Percentiles rank a stretch among this genome's conserved stretches.
These are phyloP conservation scores for Lichtheimia hyalospora DNA, from an alignment of 371 early-diverging fungal genomes.

Conservation along the genomic window DNA sequence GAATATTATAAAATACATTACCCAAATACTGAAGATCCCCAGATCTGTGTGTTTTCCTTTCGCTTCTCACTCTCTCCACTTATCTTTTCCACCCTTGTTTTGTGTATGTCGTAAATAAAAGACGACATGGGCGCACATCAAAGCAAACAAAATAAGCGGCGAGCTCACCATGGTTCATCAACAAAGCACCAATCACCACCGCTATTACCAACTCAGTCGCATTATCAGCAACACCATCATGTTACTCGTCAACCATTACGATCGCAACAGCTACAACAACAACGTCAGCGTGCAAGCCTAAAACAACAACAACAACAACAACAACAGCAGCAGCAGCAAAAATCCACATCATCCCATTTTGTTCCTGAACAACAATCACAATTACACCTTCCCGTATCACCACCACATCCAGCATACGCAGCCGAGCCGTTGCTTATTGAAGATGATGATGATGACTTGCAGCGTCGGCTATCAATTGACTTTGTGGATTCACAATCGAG, in stretches of 20 bases:
- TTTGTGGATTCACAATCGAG: slow-evolving; percentile 3
- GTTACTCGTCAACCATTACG: neutral
- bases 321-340: too few species aligned
- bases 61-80: slow-evolving; percentile 1
- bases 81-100: neutral
- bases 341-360: too few species aligned
- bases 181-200: slow-evolving; percentile 2
- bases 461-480: slow-evolving; percentile 9
- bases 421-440: neutral
- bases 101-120: too few species aligned
- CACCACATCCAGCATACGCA: neutral
- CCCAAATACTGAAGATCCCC: too few species aligned
- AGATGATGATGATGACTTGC: neutral
- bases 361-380: neutral
- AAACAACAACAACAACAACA: too few species aligned
- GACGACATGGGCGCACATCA: slow-evolving; percentile 15
- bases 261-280: slow-evolving; percentile 8
- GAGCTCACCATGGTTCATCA: neutral
- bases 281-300: neutral
- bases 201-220: neutral
- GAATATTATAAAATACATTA: too few species aligned
- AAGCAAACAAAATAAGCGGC: slow-evolving; percentile 9
- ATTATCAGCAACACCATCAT: neutral
- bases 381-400: neutral
- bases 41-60: slow-evolving; percentile 4